Evolutionary conservation across 768 basidiomycete species (phyloP).

Genomic region (Tulasnella sp.): DNA sequence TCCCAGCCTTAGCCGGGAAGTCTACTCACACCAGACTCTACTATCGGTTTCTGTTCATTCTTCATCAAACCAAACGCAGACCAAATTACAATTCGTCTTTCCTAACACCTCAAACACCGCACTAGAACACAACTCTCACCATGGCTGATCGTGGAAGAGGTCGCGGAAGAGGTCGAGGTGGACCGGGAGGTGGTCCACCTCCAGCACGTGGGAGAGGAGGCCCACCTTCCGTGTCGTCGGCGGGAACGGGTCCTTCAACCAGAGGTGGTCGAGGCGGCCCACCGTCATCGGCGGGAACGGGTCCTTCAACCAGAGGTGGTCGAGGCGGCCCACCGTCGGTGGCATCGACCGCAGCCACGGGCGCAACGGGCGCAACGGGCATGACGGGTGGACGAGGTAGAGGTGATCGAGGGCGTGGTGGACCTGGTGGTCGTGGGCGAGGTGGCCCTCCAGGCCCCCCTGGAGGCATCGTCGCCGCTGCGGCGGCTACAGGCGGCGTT

Average conservation of each 20-base stretch:
- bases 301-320: background rate
- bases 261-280: background rate
- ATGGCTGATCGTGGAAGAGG: slow-evolving; percentile 10
- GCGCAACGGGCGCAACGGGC: background rate
- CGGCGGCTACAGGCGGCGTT: background rate
- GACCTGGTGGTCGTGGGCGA: background rate
- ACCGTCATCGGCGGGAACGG: background rate
- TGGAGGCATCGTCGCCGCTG: background rate
- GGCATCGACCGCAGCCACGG: no score
- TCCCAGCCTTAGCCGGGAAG: background rate
- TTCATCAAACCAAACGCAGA: background rate
- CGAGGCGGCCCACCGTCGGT: background rate
- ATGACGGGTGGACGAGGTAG: background rate
- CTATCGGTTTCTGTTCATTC: background rate
- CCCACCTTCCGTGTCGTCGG: no score
- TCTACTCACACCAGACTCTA: background rate
- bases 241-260: background rate
- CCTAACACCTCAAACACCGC: background rate
- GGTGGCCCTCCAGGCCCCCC: background rate
- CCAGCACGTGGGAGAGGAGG: background rate
- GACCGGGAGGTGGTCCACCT: slow-evolving; percentile 1
- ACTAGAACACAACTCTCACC: background rate
- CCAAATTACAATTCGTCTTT: background rate
- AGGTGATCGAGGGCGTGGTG: slow-evolving; percentile 13
- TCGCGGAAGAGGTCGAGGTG: background rate